phyloP scores from a whole-genome alignment of 2,329 filamentous ascomycete genomes.

The Nemania sp. region DNA sequence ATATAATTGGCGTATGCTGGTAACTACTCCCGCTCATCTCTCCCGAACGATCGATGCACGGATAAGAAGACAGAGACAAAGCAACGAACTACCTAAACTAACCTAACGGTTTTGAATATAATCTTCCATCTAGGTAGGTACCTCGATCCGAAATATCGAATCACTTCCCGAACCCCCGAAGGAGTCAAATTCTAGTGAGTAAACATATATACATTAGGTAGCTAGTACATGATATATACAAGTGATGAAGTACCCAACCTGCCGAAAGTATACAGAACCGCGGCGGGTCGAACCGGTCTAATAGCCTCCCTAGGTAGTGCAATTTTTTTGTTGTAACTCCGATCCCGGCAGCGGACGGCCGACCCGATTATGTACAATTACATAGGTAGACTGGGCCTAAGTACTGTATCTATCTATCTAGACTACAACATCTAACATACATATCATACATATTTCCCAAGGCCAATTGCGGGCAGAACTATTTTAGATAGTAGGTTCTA shows the following conservation, averaged over 20 bases:
- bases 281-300: not conserved
- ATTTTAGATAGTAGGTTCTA: not conserved
- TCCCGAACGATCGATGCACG: not conserved
- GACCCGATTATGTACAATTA: constrained; percentile 20
- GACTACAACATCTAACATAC: no score
- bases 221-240: no score
- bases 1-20: not conserved
- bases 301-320: no score
- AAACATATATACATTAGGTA: constrained; percentile 6
- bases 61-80: not conserved
- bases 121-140: no score
- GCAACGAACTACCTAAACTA: no score
- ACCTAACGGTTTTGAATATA: no score
- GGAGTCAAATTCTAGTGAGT: not conserved
- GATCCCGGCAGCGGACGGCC: constrained; percentile 23
- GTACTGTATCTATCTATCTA: not conserved
- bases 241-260: not conserved
- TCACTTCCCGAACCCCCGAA: not conserved
- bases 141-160: not conserved
- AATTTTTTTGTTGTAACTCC: constrained; percentile 9
- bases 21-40: not conserved
- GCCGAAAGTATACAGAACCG: not conserved
- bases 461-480: no score
- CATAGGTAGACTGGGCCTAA: no score
- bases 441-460: no score